Evolutionary conservation across 1,139 yeast species (phyloP).

Genomic region (Saccharomyces hybrid): DNA sequence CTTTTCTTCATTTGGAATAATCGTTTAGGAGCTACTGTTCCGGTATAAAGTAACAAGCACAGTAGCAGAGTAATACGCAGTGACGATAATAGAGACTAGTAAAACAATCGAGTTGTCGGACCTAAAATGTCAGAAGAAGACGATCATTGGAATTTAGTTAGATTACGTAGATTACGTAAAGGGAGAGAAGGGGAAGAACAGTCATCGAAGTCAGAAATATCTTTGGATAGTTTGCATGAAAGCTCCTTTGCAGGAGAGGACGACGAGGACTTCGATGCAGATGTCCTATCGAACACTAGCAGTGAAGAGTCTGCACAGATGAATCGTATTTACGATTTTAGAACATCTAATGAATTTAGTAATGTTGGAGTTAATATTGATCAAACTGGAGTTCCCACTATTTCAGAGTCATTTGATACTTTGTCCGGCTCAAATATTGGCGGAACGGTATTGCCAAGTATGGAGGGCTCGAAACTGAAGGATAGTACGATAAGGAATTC

Average conservation of each 20-base stretch:
- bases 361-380: not conserved
- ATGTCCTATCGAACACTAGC: constrained; percentile 17
- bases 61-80: not conserved
- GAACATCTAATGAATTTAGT: not conserved
- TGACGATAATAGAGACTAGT: not conserved
- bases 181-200: not conserved
- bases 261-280: constrained; percentile 13
- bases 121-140: not conserved
- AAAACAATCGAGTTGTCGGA: not conserved
- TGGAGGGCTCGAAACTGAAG: not conserved
- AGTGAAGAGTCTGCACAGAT: constrained; percentile 12
- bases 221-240: constrained; percentile 1
- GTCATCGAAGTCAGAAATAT: not conserved
- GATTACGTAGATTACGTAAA: constrained; percentile 1
- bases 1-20: not conserved
- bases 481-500: not conserved
- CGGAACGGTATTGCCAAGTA: not conserved
- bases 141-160: not conserved
- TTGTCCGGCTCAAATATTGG: not conserved
- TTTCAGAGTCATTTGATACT: not conserved
- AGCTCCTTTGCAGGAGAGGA: constrained; percentile 3
- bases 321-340: not conserved
- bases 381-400: not conserved
- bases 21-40: not conserved
- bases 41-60: not conserved